Percentiles rank a stretch among this genome's conserved stretches.
phyloP scores from a whole-genome alignment of 176 grass and related monocot species.

The Lolium perenne region DNA sequence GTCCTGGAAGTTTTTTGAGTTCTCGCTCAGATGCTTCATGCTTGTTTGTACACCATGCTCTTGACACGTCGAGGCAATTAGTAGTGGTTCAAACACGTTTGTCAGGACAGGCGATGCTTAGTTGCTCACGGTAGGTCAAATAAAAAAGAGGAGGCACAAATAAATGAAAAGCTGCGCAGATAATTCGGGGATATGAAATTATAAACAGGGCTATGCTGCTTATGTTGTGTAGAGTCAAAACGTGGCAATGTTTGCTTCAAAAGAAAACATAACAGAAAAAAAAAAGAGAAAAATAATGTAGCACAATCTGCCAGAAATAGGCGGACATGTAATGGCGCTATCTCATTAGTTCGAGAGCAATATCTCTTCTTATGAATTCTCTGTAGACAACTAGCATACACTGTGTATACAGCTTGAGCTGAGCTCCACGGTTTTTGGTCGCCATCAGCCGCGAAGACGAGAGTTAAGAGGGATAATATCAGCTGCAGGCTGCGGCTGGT shows the following conservation, averaged over 20 bases:
- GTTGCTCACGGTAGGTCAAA: conserved; percentile 47
- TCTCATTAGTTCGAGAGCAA: neutral
- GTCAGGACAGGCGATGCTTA: conserved; percentile 21
- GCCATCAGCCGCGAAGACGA: conserved; percentile 11
- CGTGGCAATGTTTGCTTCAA: neutral
- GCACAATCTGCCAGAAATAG: neutral
- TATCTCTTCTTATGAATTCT: neutral
- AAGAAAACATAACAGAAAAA: neutral
- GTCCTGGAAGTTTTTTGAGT: neutral
- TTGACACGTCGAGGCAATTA: neutral
- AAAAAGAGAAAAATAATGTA: neutral
- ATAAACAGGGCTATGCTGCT: too few species aligned
- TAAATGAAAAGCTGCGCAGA: neutral
- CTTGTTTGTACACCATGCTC: neutral
- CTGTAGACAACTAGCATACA: neutral
- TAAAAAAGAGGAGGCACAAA: neutral
- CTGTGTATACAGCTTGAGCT: neutral
- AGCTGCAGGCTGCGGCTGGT: too few species aligned
- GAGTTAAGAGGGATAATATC: neutral
- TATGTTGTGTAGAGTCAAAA: too few species aligned
- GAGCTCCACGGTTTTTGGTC: neutral
- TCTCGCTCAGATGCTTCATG: neutral
- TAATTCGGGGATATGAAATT: neutral
- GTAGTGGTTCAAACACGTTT: conserved; percentile 47
- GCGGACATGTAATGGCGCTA: neutral